Conservation (phyloP, 352 stramenopile genomes). For the Blastocystis sp. region DNA sequence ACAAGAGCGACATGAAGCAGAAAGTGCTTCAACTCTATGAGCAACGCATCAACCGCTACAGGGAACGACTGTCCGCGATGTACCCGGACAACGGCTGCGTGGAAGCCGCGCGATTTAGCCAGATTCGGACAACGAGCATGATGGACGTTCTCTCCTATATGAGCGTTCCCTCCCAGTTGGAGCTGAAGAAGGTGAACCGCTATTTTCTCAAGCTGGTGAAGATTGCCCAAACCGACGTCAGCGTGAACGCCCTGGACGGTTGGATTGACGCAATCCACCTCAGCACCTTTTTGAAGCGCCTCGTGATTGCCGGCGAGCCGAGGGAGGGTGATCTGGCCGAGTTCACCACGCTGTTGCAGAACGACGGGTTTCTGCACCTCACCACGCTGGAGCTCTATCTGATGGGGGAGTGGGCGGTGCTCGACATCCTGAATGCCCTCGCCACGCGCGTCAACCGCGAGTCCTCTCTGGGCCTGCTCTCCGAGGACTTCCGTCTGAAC, state of each 20-base stretch:
- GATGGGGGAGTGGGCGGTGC: not conserved
- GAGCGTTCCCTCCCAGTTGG: not conserved
- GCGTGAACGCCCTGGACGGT: not conserved
- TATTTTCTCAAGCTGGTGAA: slow-evolving; percentile 45
- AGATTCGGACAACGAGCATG: slow-evolving; percentile 15
- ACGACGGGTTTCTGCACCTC: slow-evolving; percentile 19
- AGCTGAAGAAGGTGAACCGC: slow-evolving; percentile 22
- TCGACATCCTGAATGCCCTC: slow-evolving; percentile 4
- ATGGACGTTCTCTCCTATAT: slow-evolving; percentile 2
- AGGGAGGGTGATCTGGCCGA: not conserved
- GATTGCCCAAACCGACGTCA: slow-evolving; percentile 6
- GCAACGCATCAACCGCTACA: slow-evolving; percentile 26
- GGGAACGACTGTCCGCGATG: slow-evolving; percentile 15
- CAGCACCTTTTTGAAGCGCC: slow-evolving; percentile 15
- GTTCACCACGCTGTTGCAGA: not conserved
- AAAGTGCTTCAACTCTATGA: slow-evolving; percentile 30
- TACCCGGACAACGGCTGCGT: not conserved
- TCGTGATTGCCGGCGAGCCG: slow-evolving; percentile 2
- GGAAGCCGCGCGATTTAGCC: not conserved
- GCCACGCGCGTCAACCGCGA: not conserved
- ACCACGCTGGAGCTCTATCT: not conserved
- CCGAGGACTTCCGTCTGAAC: not conserved
- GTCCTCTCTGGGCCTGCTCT: not conserved
- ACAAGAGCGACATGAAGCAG: slow-evolving; percentile 1
- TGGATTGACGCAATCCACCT: slow-evolving; percentile 32